A percentile compares a stretch with the other conserved stretches of the same genome.
phyloP scores from a whole-genome alignment of 2,329 filamentous ascomycete genomes.

The Venturia pyrina region DNA sequence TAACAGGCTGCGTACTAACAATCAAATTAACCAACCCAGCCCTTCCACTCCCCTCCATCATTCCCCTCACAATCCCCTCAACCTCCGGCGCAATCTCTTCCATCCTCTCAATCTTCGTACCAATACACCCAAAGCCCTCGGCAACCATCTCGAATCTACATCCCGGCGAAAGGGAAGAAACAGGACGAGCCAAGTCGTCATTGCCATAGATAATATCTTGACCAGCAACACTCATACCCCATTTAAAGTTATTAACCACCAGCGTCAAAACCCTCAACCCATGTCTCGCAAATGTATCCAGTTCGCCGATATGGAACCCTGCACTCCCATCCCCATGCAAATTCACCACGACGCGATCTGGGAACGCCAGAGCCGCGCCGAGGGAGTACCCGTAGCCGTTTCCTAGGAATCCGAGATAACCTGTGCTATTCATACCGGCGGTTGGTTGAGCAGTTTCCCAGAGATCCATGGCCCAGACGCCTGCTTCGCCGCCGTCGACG shows the following conservation, averaged over 20 bases:
- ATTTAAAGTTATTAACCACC: slow-evolving; percentile 34
- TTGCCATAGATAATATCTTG: slow-evolving; percentile 35
- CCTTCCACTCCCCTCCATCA: slow-evolving; percentile 22
- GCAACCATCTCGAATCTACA: slow-evolving; percentile 34
- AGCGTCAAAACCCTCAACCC: slow-evolving; percentile 32
- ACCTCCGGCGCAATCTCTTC: slow-evolving; percentile 21
- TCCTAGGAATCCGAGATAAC: slow-evolving; percentile 36
- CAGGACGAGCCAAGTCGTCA: slow-evolving; percentile 22
- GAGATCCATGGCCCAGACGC: slow-evolving; percentile 26
- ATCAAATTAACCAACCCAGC: slow-evolving; percentile 32
- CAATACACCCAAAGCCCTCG: slow-evolving; percentile 27
- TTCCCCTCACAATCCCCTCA: slow-evolving; percentile 17
- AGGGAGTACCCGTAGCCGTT: slow-evolving; percentile 38
- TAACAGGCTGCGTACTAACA: slow-evolving; percentile 28
- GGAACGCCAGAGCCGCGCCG: slow-evolving; percentile 33
- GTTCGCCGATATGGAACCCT: slow-evolving; percentile 37
- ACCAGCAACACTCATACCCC: slow-evolving; percentile 36
- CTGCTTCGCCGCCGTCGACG: slow-evolving; percentile 32
- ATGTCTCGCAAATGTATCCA: slow-evolving; percentile 35
- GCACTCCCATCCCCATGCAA: slow-evolving; percentile 37
- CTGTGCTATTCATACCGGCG: slow-evolving; percentile 21
- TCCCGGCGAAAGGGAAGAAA: slow-evolving; percentile 22
- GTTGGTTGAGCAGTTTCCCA: slow-evolving; percentile 20
- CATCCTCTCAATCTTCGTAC: slow-evolving; percentile 20
- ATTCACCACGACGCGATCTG: slow-evolving; percentile 29